A percentile compares a stretch with the other conserved stretches of the same genome.
These are phyloP conservation scores for Tolypocladium inflatum DNA, from an alignment of 2,329 filamentous ascomycete genomes.

Conservation along the genomic window DNA sequence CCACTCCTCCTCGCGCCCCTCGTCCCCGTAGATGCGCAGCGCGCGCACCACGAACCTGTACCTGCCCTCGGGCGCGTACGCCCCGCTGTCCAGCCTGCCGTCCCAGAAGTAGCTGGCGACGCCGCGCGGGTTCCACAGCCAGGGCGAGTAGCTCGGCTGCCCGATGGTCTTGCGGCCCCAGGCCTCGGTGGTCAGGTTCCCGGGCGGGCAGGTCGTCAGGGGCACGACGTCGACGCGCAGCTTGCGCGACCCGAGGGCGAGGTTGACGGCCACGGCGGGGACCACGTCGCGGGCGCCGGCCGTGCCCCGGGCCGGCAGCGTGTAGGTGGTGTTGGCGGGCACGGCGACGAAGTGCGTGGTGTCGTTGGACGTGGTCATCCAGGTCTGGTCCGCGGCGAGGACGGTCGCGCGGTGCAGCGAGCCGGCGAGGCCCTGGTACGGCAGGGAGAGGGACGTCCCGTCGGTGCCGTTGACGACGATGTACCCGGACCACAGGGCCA, in stretches of 20 bases:
- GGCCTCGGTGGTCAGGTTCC: too few relatives aligned
- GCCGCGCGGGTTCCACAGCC: conserved; percentile 17
- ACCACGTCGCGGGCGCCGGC: conserved; percentile 18
- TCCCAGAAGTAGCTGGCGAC: conserved; percentile 26
- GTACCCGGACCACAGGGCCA: conserved; percentile 33
- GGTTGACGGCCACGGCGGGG: conserved; percentile 28
- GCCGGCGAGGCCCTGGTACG: conserved; percentile 28
- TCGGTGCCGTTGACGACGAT: conserved; percentile 29
- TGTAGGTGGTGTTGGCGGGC: conserved; percentile 26
- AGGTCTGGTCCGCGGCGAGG: conserved; percentile 10
- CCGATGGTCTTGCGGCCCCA: too few relatives aligned
- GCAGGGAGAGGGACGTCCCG: conserved; percentile 23
- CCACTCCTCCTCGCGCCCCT: conserved; percentile 30
- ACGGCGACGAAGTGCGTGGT: conserved; percentile 8
- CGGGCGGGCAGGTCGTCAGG: conserved; percentile 10
- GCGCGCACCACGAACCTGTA: conserved; percentile 41
- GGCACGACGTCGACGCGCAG: conserved; percentile 36
- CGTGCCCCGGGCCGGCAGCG: conserved; percentile 21
- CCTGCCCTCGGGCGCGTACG: conserved; percentile 34
- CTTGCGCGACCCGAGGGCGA: conserved; percentile 35
- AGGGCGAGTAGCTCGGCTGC: conserved; percentile 4
- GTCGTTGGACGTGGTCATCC: conserved; percentile 7
- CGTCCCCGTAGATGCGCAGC: conserved; percentile 41
- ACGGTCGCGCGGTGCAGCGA: conserved; percentile 18
- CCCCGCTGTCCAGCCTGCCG: conserved; percentile 35